phyloP scores from a whole-genome alignment of 1,139 yeast species.

The Taphrina deformans region DNA sequence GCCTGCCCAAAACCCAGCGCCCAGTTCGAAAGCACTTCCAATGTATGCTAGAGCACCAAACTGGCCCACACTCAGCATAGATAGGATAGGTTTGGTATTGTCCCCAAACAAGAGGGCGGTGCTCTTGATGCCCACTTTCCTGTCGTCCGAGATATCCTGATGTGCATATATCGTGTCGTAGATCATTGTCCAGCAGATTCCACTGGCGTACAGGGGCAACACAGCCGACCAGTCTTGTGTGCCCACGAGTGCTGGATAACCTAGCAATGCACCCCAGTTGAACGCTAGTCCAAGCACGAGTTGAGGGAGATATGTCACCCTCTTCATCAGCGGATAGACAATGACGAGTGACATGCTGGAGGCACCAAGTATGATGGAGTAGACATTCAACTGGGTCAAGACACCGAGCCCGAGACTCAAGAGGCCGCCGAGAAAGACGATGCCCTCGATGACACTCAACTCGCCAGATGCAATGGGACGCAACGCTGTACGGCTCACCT shows the following conservation, averaged over 20 bases:
- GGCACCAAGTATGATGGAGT: constrained; percentile 75
- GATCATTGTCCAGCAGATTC: constrained; percentile 89
- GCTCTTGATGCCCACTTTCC: constrained; percentile 86
- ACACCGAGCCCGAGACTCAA: constrained; percentile 75
- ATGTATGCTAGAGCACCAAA: constrained; percentile 43
- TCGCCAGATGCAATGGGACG: constrained; percentile 91
- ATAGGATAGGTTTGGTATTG: constrained; percentile 66
- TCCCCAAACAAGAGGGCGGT: constrained; percentile 94
- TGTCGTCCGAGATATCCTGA: constrained; percentile 88
- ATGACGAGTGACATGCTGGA: constrained; percentile 76
- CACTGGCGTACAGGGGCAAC: constrained; percentile 72
- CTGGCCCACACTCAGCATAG: constrained; percentile 66
- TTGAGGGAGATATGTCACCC: constrained; percentile 95
- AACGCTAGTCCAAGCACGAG: constrained; percentile 74
- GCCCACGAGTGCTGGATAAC: constrained; percentile 94
- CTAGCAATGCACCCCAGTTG: constrained; percentile 92
- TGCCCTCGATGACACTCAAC: constrained; percentile 70
- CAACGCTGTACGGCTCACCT: constrained; percentile 82
- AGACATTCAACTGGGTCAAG: constrained; percentile 68
- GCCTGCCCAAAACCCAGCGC: constrained; percentile 13
- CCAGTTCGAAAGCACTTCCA: not conserved
- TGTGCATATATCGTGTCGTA: constrained; percentile 97
- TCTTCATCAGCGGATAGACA: constrained; percentile 86
- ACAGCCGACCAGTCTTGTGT: constrained; percentile 61
- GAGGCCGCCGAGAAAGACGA: constrained; percentile 71